Evolutionary conservation across 2,329 filamentous ascomycete genomes (phyloP).

Genomic region (Penicillium capsulatum): DNA sequence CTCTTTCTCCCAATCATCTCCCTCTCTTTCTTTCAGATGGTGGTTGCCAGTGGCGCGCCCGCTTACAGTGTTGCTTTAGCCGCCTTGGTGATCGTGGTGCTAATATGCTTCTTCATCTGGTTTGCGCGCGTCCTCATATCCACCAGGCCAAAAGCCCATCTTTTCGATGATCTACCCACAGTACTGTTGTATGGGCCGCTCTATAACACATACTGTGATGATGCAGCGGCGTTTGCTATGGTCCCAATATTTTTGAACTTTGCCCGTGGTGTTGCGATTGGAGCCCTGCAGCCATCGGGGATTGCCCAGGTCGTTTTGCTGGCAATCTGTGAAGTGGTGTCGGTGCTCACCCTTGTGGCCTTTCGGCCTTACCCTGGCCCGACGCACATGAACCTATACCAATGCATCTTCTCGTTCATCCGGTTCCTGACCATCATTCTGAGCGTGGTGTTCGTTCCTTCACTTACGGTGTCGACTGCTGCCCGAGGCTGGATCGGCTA

Average conservation of each 20-base stretch:
- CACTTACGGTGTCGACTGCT: slow-evolving; percentile 70
- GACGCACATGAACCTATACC: slow-evolving; percentile 96
- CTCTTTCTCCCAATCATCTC: slow-evolving; percentile 83
- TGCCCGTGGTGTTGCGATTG: slow-evolving; percentile 82
- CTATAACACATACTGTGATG: slow-evolving; percentile 96
- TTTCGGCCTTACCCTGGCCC: slow-evolving; percentile 86
- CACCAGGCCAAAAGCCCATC: slow-evolving; percentile 74
- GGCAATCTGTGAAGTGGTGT: slow-evolving; percentile 89
- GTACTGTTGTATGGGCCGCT: slow-evolving; percentile 86
- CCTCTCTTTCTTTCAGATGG: slow-evolving; percentile 85
- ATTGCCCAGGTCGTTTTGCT: slow-evolving; percentile 89
- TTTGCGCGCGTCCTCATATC: slow-evolving; percentile 74
- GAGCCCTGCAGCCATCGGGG: slow-evolving; percentile 85
- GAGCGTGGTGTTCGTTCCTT: slow-evolving; percentile 79
- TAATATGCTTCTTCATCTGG: slow-evolving; percentile 72
- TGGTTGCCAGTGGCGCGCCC: slow-evolving; percentile 65
- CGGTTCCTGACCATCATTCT: slow-evolving; percentile 72
- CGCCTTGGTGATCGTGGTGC: slow-evolving; percentile 65
- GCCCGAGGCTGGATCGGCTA: slow-evolving; percentile 95
- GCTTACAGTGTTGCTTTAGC: slow-evolving; percentile 70
- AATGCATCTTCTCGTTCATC: slow-evolving; percentile 74
- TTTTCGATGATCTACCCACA: slow-evolving; percentile 91
- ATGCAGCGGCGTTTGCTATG: slow-evolving; percentile 83
- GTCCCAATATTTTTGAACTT: slow-evolving; percentile 82
- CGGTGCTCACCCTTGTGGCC: slow-evolving; percentile 78